Evolutionary conservation across 768 basidiomycete genomes (phyloP).

Genomic region (Pleurotus platypus): DNA sequence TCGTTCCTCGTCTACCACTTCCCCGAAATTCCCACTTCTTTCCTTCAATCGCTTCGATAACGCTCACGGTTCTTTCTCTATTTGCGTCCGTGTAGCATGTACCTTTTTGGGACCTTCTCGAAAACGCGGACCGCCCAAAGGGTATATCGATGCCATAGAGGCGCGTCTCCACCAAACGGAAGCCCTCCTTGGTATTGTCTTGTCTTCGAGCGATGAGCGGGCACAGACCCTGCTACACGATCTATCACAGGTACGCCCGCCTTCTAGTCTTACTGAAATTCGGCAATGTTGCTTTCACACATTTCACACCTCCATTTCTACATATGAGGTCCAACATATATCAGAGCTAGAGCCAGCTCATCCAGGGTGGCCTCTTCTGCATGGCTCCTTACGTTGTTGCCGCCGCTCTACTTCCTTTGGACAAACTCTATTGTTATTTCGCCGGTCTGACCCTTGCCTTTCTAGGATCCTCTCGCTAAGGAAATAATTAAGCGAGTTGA

Average conservation of each 20-base stretch:
- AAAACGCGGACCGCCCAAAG: slow-evolving; percentile 87
- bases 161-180: slow-evolving; percentile 89
- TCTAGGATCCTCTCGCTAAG: slow-evolving; percentile 69
- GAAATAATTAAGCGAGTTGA: slow-evolving; percentile 85
- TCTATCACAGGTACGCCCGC: slow-evolving; percentile 42
- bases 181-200: slow-evolving; percentile 79
- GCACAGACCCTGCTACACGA: slow-evolving; percentile 44
- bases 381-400: slow-evolving; percentile 3
- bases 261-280: slow-evolving; percentile 1
- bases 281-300: not conserved
- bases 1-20: slow-evolving; percentile 5
- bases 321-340: not conserved
- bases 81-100: slow-evolving; percentile 45
- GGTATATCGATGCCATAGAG: slow-evolving; percentile 94
- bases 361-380: not conserved
- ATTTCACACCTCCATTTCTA: no score
- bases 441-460: slow-evolving; percentile 10
- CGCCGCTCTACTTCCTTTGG: slow-evolving; percentile 6
- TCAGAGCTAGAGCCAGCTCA: not conserved
- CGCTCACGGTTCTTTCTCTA: slow-evolving; percentile 4
- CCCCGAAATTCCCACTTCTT: slow-evolving; percentile 7
- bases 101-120: slow-evolving; percentile 78
- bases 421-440: not conserved
- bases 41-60: slow-evolving; percentile 7
- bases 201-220: slow-evolving; percentile 45